Evolutionary conservation across 1,139 yeast species (phyloP), one percentile per base, ranked within the genome.

Genomic region (Candida glucosophila): DNA sequence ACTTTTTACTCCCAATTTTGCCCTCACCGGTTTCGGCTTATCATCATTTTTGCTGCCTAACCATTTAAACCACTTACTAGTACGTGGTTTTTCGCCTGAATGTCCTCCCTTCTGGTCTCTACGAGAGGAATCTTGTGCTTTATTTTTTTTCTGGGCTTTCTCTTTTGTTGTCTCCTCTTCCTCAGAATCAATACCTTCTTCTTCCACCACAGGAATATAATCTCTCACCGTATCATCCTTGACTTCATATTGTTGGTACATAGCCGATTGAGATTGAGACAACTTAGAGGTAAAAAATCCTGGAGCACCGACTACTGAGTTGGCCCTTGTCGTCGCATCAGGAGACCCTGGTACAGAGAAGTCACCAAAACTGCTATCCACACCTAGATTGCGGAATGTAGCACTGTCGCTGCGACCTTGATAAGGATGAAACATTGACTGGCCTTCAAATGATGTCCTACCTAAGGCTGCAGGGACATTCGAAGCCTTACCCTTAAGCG

Each of bases 1-100:
- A 44, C 67, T 80, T 36, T 75, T 72, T 31, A 81, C 86, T 6
- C 98, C 98, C 35, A 90, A 58, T 42, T 90, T 86, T 17, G 96
- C 97, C 39, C 73, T 71, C 32, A 76, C 67, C 1, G 92, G 82
- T 45, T 80, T 82, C 22, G 81, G 79, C 30, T 73, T 77, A 25
- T 75, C 77, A 28, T 73, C 71, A 26, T 59, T 58, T 27, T 53
- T 58, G 21, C 44, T 39, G 6, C 58, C 55, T 15, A 64, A 51
- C 67, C 75, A 70, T 11, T 67, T 56, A 39, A 72, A 62, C 78
- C 78, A 74, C 8, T 76, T 54, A 24, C 37, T 43, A 28, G 31
- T 33, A 11, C 25, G 16, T 13, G 28, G 14, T 9, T 33, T 35
- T 23, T 31, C 36, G 11, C 41, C 41, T 25, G 36, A 35, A 7